Base-by-base conservation (phyloP, 768 basidiomycete genomes). In the Porpolomopsis calyptriformis region DNA sequence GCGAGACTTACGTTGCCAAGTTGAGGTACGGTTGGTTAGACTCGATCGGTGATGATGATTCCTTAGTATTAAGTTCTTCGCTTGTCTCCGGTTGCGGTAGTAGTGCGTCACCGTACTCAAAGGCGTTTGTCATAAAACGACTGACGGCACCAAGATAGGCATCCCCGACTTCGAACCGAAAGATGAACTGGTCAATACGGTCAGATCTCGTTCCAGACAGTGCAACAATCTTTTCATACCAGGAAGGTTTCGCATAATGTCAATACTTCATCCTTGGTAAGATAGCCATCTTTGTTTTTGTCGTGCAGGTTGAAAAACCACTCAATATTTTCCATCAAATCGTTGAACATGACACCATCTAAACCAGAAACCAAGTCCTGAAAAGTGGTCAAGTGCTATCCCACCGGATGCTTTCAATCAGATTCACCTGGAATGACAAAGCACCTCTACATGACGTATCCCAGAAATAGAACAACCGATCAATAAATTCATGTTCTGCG, bases 281-380 rank as follows among this genome's bases (percentile, higher is more conserved):
- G 65, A 61, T 71, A 91, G 1, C 94, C 93, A 59, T 99, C 96
- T 55, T 90, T 90, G 62, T 99, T 86, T 64, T 93, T 93, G 65
- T 93, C 91, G 51, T 94, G 89, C 40, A 98, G 62, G 54, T 84
- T 85, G 66, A 98, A 97, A 67, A 98, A 94, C 94, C 94, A 99
- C 61, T 96, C 89, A 55, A 98, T 94, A 53, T 89, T 94, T 47
- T 92, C 88, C 96, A 98, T 97, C 53, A 99, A 66, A 61, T 97
- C 96, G 52, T 89, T 93, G 66, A 88, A 85, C 78, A 97, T 87
- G 37, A 96, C 86, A 2, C 83, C 83, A 54, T 96, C 84, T 40
- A 98, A 69, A 1, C 96, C 94, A 23, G 70, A 74, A 8, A 98
- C 82, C 10, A 98, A 69, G 59, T 98, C 92, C 87, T 97, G 57